Percentiles rank a stretch among this genome's conserved stretches.
Evolutionary conservation across 129 eudicot species (phyloP).

Genomic region (Erigeron canadensis): DNA sequence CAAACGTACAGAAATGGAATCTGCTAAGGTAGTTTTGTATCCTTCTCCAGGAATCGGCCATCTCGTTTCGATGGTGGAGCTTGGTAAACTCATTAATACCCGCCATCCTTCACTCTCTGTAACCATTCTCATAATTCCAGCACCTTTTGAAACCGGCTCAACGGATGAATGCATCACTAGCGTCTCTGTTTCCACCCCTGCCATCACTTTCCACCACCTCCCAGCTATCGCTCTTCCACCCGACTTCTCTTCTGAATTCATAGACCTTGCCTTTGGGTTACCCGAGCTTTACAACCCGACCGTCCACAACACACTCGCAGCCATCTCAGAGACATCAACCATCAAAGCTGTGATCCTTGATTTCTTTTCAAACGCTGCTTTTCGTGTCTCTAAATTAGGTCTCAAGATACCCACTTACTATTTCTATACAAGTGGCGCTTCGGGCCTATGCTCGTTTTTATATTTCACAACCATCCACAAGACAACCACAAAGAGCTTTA

Average conservation of each 20-base stretch:
- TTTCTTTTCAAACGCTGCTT: constrained; percentile 49
- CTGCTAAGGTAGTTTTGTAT: constrained; percentile 28
- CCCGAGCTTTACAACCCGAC: constrained; percentile 39
- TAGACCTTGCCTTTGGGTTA: constrained; percentile 30
- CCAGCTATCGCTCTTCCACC: constrained; percentile 40
- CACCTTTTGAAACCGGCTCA: constrained; percentile 34
- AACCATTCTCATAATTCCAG: constrained; percentile 26
- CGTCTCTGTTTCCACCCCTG: constrained; percentile 35
- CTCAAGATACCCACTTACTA: constrained; percentile 50
- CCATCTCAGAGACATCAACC: constrained; percentile 31
- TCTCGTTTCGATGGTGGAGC: constrained; percentile 52
- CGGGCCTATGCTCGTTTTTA: constrained; percentile 31
- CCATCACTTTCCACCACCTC: constrained; percentile 48
- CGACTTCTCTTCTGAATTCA: constrained; percentile 4
- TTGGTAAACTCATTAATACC: constrained; percentile 42
- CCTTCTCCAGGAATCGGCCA: constrained; percentile 45
- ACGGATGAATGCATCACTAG: constrained; percentile 28
- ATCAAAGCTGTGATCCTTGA: constrained; percentile 50
- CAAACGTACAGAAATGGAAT: background rate
- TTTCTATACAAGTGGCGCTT: constrained; percentile 42
- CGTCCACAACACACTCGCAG: constrained; percentile 34
- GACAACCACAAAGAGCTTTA: background rate
- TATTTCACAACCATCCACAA: constrained; percentile 37
- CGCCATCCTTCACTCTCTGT: constrained; percentile 34
- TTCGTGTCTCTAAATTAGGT: constrained; percentile 31